Conservation (phyloP, 2,329 filamentous ascomycete genomes). For the Trichothecium sympodiale region DNA sequence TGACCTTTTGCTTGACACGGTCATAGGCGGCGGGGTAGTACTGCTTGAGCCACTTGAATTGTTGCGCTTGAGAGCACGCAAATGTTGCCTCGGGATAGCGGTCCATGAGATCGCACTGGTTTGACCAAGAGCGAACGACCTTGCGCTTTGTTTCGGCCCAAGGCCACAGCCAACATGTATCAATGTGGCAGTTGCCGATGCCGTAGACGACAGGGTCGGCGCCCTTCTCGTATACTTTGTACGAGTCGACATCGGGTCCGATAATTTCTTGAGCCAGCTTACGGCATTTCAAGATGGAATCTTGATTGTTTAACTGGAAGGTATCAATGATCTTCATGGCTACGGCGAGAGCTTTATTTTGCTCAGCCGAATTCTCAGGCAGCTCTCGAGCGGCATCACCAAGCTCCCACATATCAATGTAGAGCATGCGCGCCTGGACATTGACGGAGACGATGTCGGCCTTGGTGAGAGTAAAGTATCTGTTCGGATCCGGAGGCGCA, state of each 20-base stretch:
- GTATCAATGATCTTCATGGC: slow-evolving; percentile 83
- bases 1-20: slow-evolving; percentile 83
- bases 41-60: slow-evolving; percentile 94
- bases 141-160: slow-evolving; percentile 98
- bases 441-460: slow-evolving; percentile 89
- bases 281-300: slow-evolving; percentile 68
- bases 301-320: slow-evolving; percentile 71
- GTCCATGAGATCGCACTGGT: slow-evolving; percentile 91
- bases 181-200: slow-evolving; percentile 95
- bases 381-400: slow-evolving; percentile 87
- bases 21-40: slow-evolving; percentile 83
- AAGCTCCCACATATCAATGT: slow-evolving; percentile 94
- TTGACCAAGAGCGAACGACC: slow-evolving; percentile 90
- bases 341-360: slow-evolving; percentile 73
- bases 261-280: slow-evolving; percentile 77
- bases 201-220: slow-evolving; percentile 70
- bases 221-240: slow-evolving; percentile 70
- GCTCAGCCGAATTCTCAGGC: slow-evolving; percentile 75
- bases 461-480: slow-evolving; percentile 61
- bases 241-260: slow-evolving; percentile 68
- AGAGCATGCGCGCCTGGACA: slow-evolving; percentile 68
- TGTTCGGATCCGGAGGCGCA: slow-evolving; percentile 79
- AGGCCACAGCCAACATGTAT: slow-evolving; percentile 97
- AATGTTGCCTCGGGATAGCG: slow-evolving; percentile 90
- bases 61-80: slow-evolving; percentile 85